Evolutionary conservation across 2,329 filamentous ascomycete species (phyloP).

Genomic region (Chaetomiaceae sp.): DNA sequence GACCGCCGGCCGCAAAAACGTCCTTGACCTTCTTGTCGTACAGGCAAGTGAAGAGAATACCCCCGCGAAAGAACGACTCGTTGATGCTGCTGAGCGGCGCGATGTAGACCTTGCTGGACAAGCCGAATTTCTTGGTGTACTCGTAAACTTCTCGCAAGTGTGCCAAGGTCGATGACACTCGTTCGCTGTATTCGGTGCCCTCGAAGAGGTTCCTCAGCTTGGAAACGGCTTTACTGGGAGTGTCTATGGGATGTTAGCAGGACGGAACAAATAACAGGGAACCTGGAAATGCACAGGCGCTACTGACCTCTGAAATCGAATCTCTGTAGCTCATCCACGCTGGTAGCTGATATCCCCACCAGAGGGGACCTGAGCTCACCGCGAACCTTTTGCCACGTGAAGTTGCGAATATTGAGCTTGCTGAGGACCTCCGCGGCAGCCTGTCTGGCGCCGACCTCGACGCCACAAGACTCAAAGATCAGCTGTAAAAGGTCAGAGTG

Average conservation of each 20-base stretch:
- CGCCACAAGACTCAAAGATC: constrained; percentile 85
- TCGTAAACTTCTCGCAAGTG: constrained; percentile 74
- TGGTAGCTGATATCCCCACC: constrained; percentile 80
- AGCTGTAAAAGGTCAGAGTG: constrained; percentile 81
- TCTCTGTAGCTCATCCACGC: constrained; percentile 79
- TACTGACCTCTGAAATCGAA: constrained; percentile 80
- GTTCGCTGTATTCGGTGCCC: constrained; percentile 63
- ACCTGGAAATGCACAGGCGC: not conserved
- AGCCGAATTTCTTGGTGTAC: constrained; percentile 69
- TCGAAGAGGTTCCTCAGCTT: constrained; percentile 57
- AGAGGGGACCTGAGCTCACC: constrained; percentile 75
- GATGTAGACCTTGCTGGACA: constrained; percentile 75
- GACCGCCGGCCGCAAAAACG: constrained; percentile 87
- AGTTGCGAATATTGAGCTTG: constrained; percentile 76
- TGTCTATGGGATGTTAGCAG: constrained; percentile 37
- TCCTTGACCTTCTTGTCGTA: constrained; percentile 79
- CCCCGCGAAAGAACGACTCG: constrained; percentile 82
- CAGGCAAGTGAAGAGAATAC: constrained; percentile 84
- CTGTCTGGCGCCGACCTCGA: constrained; percentile 63
- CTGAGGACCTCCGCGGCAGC: constrained; percentile 78
- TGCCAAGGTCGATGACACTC: constrained; percentile 68
- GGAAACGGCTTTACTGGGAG: constrained; percentile 52
- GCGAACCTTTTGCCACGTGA: constrained; percentile 78
- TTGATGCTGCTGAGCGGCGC: constrained; percentile 83
- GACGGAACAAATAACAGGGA: not conserved